Base-by-base conservation (phyloP, 2,329 filamentous ascomycete species). In the Aspergillus bombycis region DNA sequence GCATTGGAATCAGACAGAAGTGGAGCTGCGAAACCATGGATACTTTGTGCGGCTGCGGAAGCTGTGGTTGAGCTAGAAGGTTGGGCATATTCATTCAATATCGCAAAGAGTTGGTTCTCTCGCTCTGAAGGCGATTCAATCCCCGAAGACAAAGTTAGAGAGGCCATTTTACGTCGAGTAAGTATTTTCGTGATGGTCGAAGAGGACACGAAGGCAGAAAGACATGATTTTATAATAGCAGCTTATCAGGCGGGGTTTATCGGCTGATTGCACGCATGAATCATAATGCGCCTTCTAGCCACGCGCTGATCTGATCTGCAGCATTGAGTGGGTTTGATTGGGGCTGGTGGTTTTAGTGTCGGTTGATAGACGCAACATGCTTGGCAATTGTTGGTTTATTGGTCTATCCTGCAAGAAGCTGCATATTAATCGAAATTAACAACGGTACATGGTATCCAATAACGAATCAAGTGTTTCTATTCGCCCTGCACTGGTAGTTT, bases 51-150 rank as follows among this genome's bases (percentile, higher is more conserved):
- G 3, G 43, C 32, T n/a, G 28, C 34, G 12, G 55, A 16, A 16
- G 63, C 12, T 16, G 61, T 46, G 36, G 43, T 61, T 16, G 41
- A 50, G 46, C 43, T 61, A 36, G 52, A 48, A 1, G 60, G 57
- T 21, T 58, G 55, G 14, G 55, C 28, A 28, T 63, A 61, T 8
- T 54, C 61, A n/a, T 61, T 32, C 10, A 65, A 43, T 28, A 43
- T 45, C 10, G 48, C 6, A 11, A 63, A 65, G 21, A 58, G 10
- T 21, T 30, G 36, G 14, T 34, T 45, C 21, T 41, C 54, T 26
- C 26, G 11, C 14, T 48, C 21, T 11, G 54, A 52, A n/a, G 19
- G 36, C 11, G 55, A 58, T 32, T 58, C 23, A 12, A 43, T 23
- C 2, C 19, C n/a, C 2, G 50, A 26, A 45, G 23, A 38, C 4